These are phyloP conservation scores for Phytophthora hibernalis DNA, from an alignment of 352 stramenopile species.

Conservation along the genomic window DNA sequence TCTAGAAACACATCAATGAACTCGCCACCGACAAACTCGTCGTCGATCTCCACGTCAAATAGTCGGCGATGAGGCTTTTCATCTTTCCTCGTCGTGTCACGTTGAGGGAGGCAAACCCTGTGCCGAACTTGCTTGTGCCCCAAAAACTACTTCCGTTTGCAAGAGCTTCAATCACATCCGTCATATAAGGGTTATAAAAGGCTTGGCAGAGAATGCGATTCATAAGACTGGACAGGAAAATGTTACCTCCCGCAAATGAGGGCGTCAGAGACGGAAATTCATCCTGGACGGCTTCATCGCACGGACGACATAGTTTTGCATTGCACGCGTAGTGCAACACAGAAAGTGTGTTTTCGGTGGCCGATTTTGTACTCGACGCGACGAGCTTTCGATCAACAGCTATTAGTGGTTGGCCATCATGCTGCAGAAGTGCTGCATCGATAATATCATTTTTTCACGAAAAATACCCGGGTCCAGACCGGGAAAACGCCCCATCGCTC, in stretches of 20 bases:
- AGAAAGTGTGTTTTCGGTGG: slow-evolving; percentile 42
- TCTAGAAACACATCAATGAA: slow-evolving; percentile 60
- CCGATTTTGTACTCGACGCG: neutral
- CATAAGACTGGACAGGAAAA: slow-evolving; percentile 64
- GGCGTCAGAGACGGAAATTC: slow-evolving; percentile 64
- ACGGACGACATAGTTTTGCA: slow-evolving; percentile 61
- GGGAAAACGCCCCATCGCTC: slow-evolving; percentile 60
- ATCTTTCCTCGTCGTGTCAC: neutral
- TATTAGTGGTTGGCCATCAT: slow-evolving; percentile 32
- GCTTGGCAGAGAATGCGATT: slow-evolving; percentile 76
- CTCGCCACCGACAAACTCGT: slow-evolving; percentile 41
- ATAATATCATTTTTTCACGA: slow-evolving; percentile 44
- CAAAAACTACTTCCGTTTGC: slow-evolving; percentile 39
- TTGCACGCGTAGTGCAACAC: slow-evolving; percentile 56
- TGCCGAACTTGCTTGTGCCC: neutral
- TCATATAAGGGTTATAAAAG: slow-evolving; percentile 87
- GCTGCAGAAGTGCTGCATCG: slow-evolving; percentile 43
- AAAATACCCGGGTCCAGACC: slow-evolving; percentile 58
- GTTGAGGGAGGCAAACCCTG: neutral
- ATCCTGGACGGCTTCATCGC: slow-evolving; percentile 50
- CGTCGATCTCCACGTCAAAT: slow-evolving; percentile 49
- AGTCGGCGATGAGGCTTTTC: slow-evolving; percentile 23
- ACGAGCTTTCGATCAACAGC: slow-evolving; percentile 13
- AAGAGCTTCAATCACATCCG: slow-evolving; percentile 61
- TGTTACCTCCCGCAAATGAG: slow-evolving; percentile 58